A percentile compares a stretch with the other conserved stretches of the same genome.
Conservation (phyloP, 148 eudicot species). For the Vaccinium corymbosum region DNA sequence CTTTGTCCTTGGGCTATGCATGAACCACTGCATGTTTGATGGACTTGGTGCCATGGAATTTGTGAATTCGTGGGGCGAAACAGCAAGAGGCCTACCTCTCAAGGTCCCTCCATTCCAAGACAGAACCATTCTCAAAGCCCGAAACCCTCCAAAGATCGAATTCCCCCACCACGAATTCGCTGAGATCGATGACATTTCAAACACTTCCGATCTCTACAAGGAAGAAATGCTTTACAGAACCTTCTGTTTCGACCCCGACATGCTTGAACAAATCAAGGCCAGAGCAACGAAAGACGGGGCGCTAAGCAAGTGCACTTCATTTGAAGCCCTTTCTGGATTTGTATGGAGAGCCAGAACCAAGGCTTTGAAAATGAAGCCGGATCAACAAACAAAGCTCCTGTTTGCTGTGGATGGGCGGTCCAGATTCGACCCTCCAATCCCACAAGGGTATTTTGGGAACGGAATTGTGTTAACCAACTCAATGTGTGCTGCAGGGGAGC, state of each 20-base stretch:
- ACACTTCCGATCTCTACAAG: conserved; percentile 30
- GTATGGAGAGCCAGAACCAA: conserved; percentile 46
- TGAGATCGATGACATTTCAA: conserved; percentile 47
- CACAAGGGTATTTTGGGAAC: conserved; percentile 56
- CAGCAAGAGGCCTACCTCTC: conserved; percentile 47
- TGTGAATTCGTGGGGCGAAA: conserved; percentile 72
- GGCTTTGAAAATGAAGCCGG: conserved; percentile 45
- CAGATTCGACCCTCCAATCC: conserved; percentile 41
- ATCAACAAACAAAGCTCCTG: conserved; percentile 50
- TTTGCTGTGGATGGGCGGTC: conserved; percentile 60
- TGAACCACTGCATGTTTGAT: conserved; percentile 75
- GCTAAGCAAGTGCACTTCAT: conserved; percentile 43
- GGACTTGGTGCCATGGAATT: conserved; percentile 62
- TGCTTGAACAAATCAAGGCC: conserved; percentile 30
- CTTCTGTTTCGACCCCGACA: conserved; percentile 36
- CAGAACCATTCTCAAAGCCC: conserved; percentile 42
- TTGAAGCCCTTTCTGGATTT: conserved; percentile 50
- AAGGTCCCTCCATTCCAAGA: conserved; percentile 42
- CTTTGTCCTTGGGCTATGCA: conserved; percentile 57
- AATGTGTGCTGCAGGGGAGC: conserved; percentile 37
- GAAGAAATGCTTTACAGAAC: conserved; percentile 40
- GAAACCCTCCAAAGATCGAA: conserved; percentile 41
- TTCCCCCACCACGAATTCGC: conserved; percentile 45
- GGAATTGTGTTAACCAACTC: conserved; percentile 53
- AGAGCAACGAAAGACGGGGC: conserved; percentile 34